Conservation (phyloP, 1,284 basidiomycete genomes). For the Cryptococcus maquisensis region DNA sequence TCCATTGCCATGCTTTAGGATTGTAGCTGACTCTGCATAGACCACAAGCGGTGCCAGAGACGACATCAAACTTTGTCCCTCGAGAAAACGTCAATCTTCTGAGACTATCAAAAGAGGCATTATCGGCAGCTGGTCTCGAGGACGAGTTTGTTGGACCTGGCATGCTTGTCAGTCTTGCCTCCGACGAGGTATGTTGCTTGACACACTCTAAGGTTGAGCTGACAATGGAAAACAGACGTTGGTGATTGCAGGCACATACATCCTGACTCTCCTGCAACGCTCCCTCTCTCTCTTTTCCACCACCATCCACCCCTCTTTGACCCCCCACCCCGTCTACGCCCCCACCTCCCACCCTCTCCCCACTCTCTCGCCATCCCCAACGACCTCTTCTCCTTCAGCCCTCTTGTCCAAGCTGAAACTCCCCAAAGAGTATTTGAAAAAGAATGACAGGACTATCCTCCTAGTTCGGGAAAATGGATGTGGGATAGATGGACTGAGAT, state of each 20-base stretch:
- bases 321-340: slow-evolving; percentile 44
- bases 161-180: slow-evolving; percentile 30
- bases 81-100: slow-evolving; percentile 25
- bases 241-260: slow-evolving; percentile 30
- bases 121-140: slow-evolving; percentile 18
- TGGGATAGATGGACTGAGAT: slow-evolving; percentile 39
- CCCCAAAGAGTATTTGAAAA: slow-evolving; percentile 17
- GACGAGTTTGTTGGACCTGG: slow-evolving; percentile 19
- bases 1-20: neutral
- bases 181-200: slow-evolving; percentile 33
- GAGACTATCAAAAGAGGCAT: slow-evolving; percentile 6
- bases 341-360: slow-evolving; percentile 57
- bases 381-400: slow-evolving; percentile 3
- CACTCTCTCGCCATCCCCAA: slow-evolving; percentile 29
- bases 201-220: neutral
- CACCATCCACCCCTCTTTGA: slow-evolving; percentile 50
- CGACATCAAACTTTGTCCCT: slow-evolving; percentile 23
- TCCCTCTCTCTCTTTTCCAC: slow-evolving; percentile 36
- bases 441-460: slow-evolving; percentile 22
- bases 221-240: neutral
- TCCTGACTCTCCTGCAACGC: slow-evolving; percentile 33
- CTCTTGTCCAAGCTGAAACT: slow-evolving; percentile 12
- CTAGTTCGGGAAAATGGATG: slow-evolving; percentile 36
- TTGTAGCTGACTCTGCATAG: neutral
- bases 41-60: neutral